These are phyloP conservation scores for Oryza nivara DNA, from an alignment of 176 grass and related monocot genomes.

Conservation along the genomic window DNA sequence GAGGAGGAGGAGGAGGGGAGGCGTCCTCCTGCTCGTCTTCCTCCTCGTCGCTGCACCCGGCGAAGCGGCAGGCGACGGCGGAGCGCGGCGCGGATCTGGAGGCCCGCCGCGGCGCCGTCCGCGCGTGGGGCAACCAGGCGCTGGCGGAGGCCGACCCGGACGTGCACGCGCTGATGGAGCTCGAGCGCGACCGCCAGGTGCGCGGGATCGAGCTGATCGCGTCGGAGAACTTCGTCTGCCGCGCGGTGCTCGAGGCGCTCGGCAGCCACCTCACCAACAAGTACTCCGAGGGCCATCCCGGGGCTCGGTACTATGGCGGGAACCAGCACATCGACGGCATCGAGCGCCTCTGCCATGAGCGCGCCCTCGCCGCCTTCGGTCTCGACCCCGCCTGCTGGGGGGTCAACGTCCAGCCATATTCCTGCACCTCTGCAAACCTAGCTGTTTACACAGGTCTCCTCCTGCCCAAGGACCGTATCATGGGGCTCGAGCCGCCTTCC, in stretches of 20 bases:
- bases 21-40: slow-evolving; percentile 70
- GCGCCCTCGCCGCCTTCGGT: slow-evolving; percentile 69
- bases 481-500: slow-evolving; percentile 92
- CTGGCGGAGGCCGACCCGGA: slow-evolving; percentile 80
- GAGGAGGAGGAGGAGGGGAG: neutral
- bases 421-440: slow-evolving; percentile 93
- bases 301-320: slow-evolving; percentile 82
- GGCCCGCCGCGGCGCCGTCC: slow-evolving; percentile 59
- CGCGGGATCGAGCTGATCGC: slow-evolving; percentile 92
- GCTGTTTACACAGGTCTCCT: slow-evolving; percentile 89
- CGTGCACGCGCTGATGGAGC: slow-evolving; percentile 79
- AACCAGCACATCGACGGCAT: slow-evolving; percentile 95
- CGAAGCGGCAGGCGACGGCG: slow-evolving; percentile 47
- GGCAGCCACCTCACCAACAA: slow-evolving; percentile 99
- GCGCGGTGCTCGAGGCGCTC: slow-evolving; percentile 87
- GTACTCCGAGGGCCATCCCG: slow-evolving; percentile 85
- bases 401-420: slow-evolving; percentile 92
- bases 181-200: slow-evolving; percentile 83
- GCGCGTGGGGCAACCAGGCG: slow-evolving; percentile 76
- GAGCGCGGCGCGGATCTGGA: slow-evolving; percentile 54
- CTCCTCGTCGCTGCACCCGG: slow-evolving; percentile 45
- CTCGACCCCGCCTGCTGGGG: slow-evolving; percentile 83
- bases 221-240: slow-evolving; percentile 97
- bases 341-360: slow-evolving; percentile 74
- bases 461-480: slow-evolving; percentile 88